A percentile compares a stretch with the other conserved stretches of the same genome.
Conservation (phyloP, 2,329 filamentous ascomycete genomes). For the Ophiostoma angusticollis region DNA sequence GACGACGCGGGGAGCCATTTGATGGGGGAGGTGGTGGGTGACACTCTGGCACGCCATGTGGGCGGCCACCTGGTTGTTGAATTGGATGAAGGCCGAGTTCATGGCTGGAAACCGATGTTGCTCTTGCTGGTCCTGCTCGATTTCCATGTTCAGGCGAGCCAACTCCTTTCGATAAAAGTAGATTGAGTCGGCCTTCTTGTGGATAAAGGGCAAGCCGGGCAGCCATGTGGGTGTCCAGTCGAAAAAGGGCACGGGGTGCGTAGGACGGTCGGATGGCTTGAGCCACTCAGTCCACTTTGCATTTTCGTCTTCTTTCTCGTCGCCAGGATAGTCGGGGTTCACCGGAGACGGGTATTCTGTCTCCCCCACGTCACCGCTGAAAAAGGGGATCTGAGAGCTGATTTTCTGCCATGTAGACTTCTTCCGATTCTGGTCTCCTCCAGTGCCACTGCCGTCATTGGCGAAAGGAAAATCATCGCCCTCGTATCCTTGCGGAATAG, state of each 20-base stretch:
- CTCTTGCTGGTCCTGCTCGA: slow-evolving; percentile 77
- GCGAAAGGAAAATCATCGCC: slow-evolving; percentile 28
- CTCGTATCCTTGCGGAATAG: slow-evolving; percentile 44
- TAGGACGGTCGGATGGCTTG: slow-evolving; percentile 69
- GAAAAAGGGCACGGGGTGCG: slow-evolving; percentile 58
- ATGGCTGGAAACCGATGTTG: slow-evolving; percentile 79
- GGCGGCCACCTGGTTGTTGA: slow-evolving; percentile 92
- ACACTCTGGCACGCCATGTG: slow-evolving; percentile 96
- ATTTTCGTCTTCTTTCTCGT: slow-evolving; percentile 48
- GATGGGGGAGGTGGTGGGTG: slow-evolving; percentile 79
- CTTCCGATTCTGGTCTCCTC: slow-evolving; percentile 25
- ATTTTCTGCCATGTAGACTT: slow-evolving; percentile 40
- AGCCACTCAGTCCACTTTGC: slow-evolving; percentile 76
- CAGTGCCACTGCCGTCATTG: neutral
- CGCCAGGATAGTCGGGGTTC: slow-evolving; percentile 45
- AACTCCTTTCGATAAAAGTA: slow-evolving; percentile 80
- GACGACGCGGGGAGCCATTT: slow-evolving; percentile 86
- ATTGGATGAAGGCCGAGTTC: slow-evolving; percentile 96
- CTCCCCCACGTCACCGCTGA: slow-evolving; percentile 28
- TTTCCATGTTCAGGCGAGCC: slow-evolving; percentile 78
- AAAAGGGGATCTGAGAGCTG: slow-evolving; percentile 36
- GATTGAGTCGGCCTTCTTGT: slow-evolving; percentile 89
- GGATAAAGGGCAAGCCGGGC: slow-evolving; percentile 63
- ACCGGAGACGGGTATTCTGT: slow-evolving; percentile 50
- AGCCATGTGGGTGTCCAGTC: slow-evolving; percentile 52